Percentiles rank a stretch among this genome's conserved stretches.
These are phyloP conservation scores for Stephania japonica DNA, from an alignment of 164 flowering plant genomes.

Conservation along the genomic window DNA sequence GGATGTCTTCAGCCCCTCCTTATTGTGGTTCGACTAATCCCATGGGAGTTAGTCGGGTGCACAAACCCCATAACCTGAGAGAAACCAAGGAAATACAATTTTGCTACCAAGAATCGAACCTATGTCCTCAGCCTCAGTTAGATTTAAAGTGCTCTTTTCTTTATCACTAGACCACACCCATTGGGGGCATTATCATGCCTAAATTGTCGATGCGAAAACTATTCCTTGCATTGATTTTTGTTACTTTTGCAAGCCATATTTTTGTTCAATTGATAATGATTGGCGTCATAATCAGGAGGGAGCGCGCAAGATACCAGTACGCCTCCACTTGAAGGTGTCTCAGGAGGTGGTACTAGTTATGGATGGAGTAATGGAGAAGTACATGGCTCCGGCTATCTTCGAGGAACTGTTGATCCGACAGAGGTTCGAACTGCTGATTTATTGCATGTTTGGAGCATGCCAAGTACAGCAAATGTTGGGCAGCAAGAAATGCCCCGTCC, in stretches of 20 bases:
- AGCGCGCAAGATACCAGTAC: constrained; percentile 22
- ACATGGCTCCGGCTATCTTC: constrained; percentile 28
- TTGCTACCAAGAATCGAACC: no score
- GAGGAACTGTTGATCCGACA: constrained; percentile 60
- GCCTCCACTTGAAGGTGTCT: constrained; percentile 94
- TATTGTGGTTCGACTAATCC: no score
- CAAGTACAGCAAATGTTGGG: constrained; percentile 85
- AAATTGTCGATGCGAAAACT: not conserved
- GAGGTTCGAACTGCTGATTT: constrained; percentile 71
- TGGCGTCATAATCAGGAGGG: constrained; percentile 15
- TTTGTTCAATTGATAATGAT: not conserved
- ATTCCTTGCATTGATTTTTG: not conserved
- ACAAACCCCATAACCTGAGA: no score
- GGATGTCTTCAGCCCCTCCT: no score
- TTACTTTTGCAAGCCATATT: not conserved
- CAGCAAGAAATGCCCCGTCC: constrained; percentile 76
- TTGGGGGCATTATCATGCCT: no score
- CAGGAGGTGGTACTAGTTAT: constrained; percentile 96
- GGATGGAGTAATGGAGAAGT: constrained; percentile 77
- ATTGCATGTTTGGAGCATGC: constrained; percentile 88
- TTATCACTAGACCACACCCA: no score
- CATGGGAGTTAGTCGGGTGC: no score
- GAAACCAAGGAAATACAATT: no score
- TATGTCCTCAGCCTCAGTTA: no score
- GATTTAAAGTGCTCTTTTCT: no score